A percentile compares a stretch with the other conserved stretches of the same genome.
Evolutionary conservation across 2,329 filamentous ascomycete species (phyloP).

Genomic region (Sporothrix phasma): DNA sequence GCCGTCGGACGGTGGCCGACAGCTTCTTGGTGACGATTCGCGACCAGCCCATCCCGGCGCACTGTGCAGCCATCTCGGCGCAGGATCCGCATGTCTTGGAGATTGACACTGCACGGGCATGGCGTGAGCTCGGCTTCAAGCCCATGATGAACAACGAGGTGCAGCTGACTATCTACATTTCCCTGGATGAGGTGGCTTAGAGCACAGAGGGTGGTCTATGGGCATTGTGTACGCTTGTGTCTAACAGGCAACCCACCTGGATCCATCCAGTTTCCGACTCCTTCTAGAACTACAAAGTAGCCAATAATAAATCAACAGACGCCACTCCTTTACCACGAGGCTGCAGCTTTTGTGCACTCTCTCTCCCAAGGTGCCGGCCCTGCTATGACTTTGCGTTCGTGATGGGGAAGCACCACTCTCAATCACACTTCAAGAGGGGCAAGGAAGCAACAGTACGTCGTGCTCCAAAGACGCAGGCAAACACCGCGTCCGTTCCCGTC

Average conservation of each 20-base stretch:
- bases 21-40: slow-evolving; percentile 68
- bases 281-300: background rate
- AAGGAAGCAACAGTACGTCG: no score
- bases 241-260: background rate
- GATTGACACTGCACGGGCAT: slow-evolving; percentile 67
- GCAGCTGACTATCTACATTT: slow-evolving; percentile 52
- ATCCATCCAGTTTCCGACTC: background rate
- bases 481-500: no score
- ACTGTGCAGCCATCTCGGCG: slow-evolving; percentile 52
- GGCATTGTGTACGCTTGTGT: background rate
- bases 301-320: no score
- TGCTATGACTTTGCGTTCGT: no score
- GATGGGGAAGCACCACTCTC: no score
- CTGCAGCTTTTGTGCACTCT: no score
- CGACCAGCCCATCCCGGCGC: slow-evolving; percentile 55
- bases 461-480: no score
- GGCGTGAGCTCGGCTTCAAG: slow-evolving; percentile 61
- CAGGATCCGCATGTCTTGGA: slow-evolving; percentile 54
- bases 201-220: background rate
- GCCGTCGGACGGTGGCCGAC: slow-evolving; percentile 44
- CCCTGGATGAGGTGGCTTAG: slow-evolving; percentile 22
- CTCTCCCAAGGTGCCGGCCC: no score
- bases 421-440: no score
- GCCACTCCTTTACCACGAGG: no score
- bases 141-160: slow-evolving; percentile 75